Conservation (phyloP, 352 stramenopile genomes). For the Phytopythium montanum region DNA sequence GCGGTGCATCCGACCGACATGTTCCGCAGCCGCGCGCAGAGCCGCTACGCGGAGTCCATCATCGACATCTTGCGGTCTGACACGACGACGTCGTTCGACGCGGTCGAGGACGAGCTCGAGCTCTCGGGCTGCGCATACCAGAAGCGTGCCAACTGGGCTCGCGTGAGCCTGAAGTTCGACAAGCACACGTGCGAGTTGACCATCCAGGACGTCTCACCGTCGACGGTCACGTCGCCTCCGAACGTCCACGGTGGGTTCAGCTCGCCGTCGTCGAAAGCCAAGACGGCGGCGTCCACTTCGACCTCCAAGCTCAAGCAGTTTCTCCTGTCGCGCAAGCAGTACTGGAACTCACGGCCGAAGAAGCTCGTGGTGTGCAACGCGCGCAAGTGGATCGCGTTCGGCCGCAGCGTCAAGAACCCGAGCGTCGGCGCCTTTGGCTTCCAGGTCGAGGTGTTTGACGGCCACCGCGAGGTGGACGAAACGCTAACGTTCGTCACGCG, state of each 20-base stretch:
- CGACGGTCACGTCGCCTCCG: conserved; percentile 17
- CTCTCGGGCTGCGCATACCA: conserved; percentile 69
- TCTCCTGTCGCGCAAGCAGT: conserved; percentile 49
- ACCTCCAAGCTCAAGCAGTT: conserved; percentile 62
- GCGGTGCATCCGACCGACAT: conserved; percentile 63
- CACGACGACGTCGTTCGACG: conserved; percentile 49
- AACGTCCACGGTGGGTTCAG: conserved; percentile 8
- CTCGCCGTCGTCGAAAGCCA: conserved; percentile 16
- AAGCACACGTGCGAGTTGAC: conserved; percentile 54
- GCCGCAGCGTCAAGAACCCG: conserved; percentile 62
- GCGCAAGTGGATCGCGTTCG: conserved; percentile 75
- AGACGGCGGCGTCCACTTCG: conserved; percentile 5
- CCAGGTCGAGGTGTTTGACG: conserved; percentile 74
- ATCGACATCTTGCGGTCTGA: conserved; percentile 65
- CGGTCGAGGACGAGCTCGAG: conserved; percentile 47
- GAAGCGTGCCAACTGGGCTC: conserved; percentile 70
- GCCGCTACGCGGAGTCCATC: conserved; percentile 67
- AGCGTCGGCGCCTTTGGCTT: conserved; percentile 67
- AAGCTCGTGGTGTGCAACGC: conserved; percentile 72
- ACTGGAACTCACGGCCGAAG: conserved; percentile 51
- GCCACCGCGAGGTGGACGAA: conserved; percentile 65
- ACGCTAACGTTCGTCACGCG: conserved; percentile 74
- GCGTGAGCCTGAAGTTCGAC: conserved; percentile 68
- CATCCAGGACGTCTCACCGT: conserved; percentile 32
- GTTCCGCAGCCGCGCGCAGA: conserved; percentile 68